These are phyloP conservation scores for Fusarium agapanthi DNA, from an alignment of 2,329 filamentous ascomycete genomes.

Conservation along the genomic window DNA sequence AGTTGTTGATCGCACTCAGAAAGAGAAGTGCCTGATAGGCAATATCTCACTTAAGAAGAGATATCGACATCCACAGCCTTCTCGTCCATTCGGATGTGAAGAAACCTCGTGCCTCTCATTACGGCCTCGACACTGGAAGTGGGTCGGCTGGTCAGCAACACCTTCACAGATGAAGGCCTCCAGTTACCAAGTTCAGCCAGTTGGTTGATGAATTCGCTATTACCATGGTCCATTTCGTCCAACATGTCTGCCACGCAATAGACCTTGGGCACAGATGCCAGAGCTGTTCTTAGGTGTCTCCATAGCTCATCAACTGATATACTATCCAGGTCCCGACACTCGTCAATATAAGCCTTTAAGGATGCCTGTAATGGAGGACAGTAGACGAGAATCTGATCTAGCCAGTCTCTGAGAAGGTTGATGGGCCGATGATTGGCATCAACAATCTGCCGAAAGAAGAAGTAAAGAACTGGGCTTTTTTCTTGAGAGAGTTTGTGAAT, in stretches of 20 bases:
- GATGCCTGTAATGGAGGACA: constrained; percentile 43
- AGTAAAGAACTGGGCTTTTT: constrained; percentile 46
- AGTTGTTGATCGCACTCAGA: constrained; percentile 19
- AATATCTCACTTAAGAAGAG: constrained; percentile 46
- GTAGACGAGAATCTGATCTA: constrained; percentile 46
- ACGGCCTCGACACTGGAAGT: constrained; percentile 43
- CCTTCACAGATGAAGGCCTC: constrained; percentile 48
- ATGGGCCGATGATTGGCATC: constrained; percentile 47
- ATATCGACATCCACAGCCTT: constrained; percentile 53
- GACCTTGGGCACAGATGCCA: constrained; percentile 33
- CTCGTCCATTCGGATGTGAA: constrained; percentile 50
- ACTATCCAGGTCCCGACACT: background rate
- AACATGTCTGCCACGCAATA: constrained; percentile 56
- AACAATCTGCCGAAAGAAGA: constrained; percentile 53
- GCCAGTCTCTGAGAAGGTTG: constrained; percentile 48
- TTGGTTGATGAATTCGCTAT: constrained; percentile 45
- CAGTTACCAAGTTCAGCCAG: constrained; percentile 46
- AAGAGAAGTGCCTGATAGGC: constrained; percentile 27
- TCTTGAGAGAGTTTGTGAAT: constrained; percentile 27
- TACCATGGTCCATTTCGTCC: constrained; percentile 56
- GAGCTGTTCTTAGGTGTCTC: constrained; percentile 41
- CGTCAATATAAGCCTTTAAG: constrained; percentile 30
- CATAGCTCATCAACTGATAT: constrained; percentile 42
- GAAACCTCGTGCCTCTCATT: constrained; percentile 39
- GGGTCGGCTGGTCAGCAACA: constrained; percentile 56